These are phyloP conservation scores for Rhizopogon salebrosus DNA, from an alignment of 768 basidiomycete genomes.

Conservation along the genomic window DNA sequence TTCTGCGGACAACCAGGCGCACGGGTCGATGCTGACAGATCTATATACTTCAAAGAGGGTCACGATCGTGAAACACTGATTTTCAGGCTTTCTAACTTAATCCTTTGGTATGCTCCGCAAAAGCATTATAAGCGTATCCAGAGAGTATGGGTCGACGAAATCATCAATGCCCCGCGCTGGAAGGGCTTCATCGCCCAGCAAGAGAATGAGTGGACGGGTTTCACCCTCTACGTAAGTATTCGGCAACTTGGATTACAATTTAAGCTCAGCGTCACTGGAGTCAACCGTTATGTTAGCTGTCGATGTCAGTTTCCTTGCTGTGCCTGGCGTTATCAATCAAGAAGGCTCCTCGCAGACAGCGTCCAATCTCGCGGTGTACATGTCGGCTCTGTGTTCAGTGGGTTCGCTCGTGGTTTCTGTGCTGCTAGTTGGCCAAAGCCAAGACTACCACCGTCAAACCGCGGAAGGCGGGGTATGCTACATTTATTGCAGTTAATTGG, in stretches of 20 bases:
- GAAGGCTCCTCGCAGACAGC: conserved; percentile 5
- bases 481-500: conserved; percentile 13
- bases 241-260: neutral
- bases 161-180: conserved; percentile 36
- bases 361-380: conserved; percentile 28
- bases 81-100: conserved; percentile 29
- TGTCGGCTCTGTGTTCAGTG: conserved; percentile 31
- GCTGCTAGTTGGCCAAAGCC: conserved; percentile 31
- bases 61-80: conserved; percentile 25
- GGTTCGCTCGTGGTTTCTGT: conserved; percentile 31
- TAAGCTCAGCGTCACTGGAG: conserved; percentile 18
- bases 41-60: conserved; percentile 13
- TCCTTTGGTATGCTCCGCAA: conserved; percentile 44
- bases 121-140: conserved; percentile 36
- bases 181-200: conserved; percentile 35
- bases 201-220: conserved; percentile 42
- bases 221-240: conserved; percentile 38
- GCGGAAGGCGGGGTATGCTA: conserved; percentile 17
- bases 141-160: conserved; percentile 40
- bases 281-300: conserved; percentile 48
- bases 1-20: conserved; percentile 33
- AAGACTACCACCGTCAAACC: neutral
- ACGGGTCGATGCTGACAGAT: conserved; percentile 26
- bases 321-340: conserved; percentile 31
- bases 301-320: conserved; percentile 50